Conservation (phyloP, 352 stramenopile species). For the Pythium aristosporum region DNA sequence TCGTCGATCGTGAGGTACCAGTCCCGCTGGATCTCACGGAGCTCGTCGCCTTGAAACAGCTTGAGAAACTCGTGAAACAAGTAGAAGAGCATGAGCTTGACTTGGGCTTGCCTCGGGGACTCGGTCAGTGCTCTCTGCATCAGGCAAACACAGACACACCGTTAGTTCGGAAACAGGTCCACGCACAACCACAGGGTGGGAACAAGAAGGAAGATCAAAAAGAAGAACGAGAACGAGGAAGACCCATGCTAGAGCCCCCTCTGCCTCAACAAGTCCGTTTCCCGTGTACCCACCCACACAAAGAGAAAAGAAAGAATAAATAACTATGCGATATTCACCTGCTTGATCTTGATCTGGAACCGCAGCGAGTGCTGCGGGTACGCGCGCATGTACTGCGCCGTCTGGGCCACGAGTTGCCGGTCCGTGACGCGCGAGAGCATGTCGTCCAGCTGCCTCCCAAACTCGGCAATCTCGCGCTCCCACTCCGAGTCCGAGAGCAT, state of each 20-base stretch:
- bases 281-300: not conserved
- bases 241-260: not conserved
- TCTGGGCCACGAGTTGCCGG: constrained; percentile 70
- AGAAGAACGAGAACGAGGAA: not conserved
- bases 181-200: not conserved
- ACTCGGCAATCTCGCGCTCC: constrained; percentile 76
- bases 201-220: not conserved
- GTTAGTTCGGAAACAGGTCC: not conserved
- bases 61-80: constrained; percentile 88
- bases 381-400: constrained; percentile 68
- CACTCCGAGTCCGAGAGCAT: constrained; percentile 66
- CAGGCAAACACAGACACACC: not conserved
- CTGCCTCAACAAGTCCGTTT: not conserved
- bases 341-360: constrained; percentile 89
- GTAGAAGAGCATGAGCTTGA: constrained; percentile 88
- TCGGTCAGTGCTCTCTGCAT: constrained; percentile 60
- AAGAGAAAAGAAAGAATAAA: not conserved
- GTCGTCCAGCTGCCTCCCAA: constrained; percentile 67
- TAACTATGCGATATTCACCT: constrained; percentile 43
- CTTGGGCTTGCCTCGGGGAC: constrained; percentile 58
- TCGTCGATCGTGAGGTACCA: constrained; percentile 85
- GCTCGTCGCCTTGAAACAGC: constrained; percentile 59
- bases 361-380: constrained; percentile 72
- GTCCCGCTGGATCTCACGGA: constrained; percentile 60
- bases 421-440: constrained; percentile 70